These are phyloP conservation scores for Coemansia sp. DNA, from an alignment of 192 early-diverging fungal genomes.

Conservation along the genomic window DNA sequence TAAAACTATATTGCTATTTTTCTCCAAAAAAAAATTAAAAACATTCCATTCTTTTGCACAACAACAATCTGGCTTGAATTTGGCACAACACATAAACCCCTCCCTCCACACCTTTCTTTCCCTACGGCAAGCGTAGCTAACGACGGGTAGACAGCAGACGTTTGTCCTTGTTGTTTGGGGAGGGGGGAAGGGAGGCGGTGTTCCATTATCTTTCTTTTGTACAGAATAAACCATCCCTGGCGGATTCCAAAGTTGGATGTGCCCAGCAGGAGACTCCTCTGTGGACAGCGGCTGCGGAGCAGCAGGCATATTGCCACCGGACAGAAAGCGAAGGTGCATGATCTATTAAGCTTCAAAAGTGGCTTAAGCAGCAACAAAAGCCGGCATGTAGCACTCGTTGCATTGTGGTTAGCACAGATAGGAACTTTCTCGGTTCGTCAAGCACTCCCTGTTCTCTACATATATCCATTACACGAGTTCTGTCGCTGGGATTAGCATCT, in stretches of 20 bases:
- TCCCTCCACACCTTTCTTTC: not conserved
- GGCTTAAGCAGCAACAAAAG: not conserved
- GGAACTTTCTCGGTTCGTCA: not conserved
- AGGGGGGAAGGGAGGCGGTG: not conserved
- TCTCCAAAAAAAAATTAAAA: constrained; percentile 7
- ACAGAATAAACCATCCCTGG: not conserved
- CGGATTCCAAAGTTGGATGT: not conserved
- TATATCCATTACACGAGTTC: not conserved
- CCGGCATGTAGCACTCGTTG: too few species aligned
- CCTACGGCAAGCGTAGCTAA: not conserved
- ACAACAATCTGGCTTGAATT: not conserved
- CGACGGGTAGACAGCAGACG: not conserved
- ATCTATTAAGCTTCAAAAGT: not conserved
- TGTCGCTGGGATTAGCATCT: too few species aligned
- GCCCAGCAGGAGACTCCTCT: not conserved
- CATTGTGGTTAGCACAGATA: too few species aligned
- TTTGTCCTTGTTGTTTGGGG: not conserved
- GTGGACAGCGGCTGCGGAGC: not conserved
- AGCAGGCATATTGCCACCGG: not conserved
- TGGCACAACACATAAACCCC: not conserved
- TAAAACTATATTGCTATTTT: not conserved
- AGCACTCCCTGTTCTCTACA: not conserved
- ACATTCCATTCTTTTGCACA: not conserved
- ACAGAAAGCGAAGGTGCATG: not conserved
- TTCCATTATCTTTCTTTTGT: not conserved